Percentiles rank a stretch among this genome's conserved stretches.
Conservation (phyloP, 129 eudicot genomes). For the Logfia minima region DNA sequence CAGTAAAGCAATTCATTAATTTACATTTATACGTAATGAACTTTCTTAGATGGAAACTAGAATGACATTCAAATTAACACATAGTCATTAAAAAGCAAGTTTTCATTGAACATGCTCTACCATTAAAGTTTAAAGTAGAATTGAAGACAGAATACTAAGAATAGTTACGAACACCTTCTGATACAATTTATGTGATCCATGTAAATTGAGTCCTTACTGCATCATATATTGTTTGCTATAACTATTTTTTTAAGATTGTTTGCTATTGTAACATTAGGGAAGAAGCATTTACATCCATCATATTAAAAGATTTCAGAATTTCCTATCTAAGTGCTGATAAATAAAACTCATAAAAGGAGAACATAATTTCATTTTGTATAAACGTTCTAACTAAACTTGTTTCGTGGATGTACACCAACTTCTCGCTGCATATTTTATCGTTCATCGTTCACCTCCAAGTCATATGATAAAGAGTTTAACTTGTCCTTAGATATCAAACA, state of each 20-base stretch:
- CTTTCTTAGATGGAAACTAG: not conserved
- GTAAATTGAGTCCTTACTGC: not conserved
- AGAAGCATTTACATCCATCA: no score
- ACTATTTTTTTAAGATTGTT: not conserved
- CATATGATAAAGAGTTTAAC: not conserved
- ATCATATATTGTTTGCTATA: not conserved
- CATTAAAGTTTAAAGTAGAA: not conserved
- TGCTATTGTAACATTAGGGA: no score
- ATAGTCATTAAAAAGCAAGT: not conserved
- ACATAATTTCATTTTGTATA: no score
- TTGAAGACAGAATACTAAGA: not conserved
- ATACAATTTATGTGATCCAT: not conserved
- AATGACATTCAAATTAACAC: not conserved
- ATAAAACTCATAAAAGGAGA: no score
- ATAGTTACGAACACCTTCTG: not conserved
- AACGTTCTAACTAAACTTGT: no score
- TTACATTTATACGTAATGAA: not conserved
- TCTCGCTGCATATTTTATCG: no score
- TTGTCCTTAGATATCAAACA: no score
- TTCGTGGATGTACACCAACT: no score
- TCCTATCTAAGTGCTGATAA: no score
- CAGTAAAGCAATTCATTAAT: constrained; percentile 15
- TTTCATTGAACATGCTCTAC: no score
- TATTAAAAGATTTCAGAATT: no score
- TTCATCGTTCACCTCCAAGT: not conserved